phyloP scores from a whole-genome alignment of 148 eudicot species.

The Cornus kousa region DNA sequence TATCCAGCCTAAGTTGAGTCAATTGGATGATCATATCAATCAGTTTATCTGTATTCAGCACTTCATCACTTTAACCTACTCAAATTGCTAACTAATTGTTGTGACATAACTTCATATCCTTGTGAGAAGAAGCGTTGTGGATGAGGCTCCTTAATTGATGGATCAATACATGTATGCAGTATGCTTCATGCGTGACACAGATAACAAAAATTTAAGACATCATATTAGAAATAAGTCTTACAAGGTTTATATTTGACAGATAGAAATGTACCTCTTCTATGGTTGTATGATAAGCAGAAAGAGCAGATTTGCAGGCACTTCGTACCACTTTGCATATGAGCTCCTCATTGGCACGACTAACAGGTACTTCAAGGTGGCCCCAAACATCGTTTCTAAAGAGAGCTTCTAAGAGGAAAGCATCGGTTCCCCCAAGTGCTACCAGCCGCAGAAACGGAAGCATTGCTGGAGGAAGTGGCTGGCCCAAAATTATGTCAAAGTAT shows the following conservation, averaged over 20 bases:
- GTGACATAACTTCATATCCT: neutral
- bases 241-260: neutral
- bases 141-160: neutral
- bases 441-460: slow-evolving; percentile 86
- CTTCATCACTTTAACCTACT: neutral
- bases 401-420: slow-evolving; percentile 87
- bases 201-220: neutral
- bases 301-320: slow-evolving; percentile 71
- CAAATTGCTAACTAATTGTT: neutral
- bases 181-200: neutral
- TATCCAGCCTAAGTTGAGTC: neutral
- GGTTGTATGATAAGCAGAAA: slow-evolving; percentile 69
- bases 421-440: slow-evolving; percentile 74
- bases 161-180: neutral
- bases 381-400: slow-evolving; percentile 73
- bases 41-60: no score
- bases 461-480: slow-evolving; percentile 57
- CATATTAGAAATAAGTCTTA: neutral
- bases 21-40: neutral
- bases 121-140: neutral
- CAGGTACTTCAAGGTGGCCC: slow-evolving; percentile 76
- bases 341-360: slow-evolving; percentile 84
- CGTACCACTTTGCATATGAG: slow-evolving; percentile 73
- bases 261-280: slow-evolving; percentile 66
- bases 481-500: slow-evolving; percentile 78